These are phyloP conservation scores for Cladosporium sp. DNA, from an alignment of 2,329 filamentous ascomycete genomes.

Conservation along the genomic window DNA sequence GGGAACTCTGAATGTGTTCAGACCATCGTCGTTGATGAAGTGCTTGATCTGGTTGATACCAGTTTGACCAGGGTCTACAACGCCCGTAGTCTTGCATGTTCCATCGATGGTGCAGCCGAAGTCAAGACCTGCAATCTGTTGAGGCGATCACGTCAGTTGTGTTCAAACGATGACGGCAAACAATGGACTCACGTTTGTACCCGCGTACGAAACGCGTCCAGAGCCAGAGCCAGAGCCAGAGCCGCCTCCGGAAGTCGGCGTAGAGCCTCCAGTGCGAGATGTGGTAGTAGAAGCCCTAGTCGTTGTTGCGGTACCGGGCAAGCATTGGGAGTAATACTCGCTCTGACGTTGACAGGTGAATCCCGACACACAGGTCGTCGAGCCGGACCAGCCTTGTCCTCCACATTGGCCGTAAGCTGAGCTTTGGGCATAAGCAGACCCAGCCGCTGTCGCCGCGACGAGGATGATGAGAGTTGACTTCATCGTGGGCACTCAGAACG, in stretches of 20 bases:
- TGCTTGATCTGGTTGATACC: slow-evolving; percentile 54
- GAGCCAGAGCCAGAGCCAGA: slow-evolving; percentile 21
- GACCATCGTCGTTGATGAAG: slow-evolving; percentile 52
- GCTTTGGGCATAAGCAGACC: slow-evolving; percentile 23
- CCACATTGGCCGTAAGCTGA: slow-evolving; percentile 28
- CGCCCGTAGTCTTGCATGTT: slow-evolving; percentile 37
- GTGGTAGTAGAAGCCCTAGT: slow-evolving; percentile 22
- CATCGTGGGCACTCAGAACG: slow-evolving; percentile 25
- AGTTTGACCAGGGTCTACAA: slow-evolving; percentile 35
- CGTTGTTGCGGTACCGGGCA: slow-evolving; percentile 19
- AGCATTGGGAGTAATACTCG: slow-evolving; percentile 37
- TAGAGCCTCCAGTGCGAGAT: neutral
- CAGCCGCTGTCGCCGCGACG: slow-evolving; percentile 23
- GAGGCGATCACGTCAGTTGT: neutral
- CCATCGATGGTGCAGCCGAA: slow-evolving; percentile 43
- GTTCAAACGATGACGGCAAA: neutral
- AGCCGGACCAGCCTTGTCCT: slow-evolving; percentile 33
- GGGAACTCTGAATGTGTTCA: slow-evolving; percentile 60
- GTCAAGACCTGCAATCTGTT: slow-evolving; percentile 31
- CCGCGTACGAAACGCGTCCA: slow-evolving; percentile 32
- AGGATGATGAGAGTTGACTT: slow-evolving; percentile 26
- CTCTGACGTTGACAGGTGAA: slow-evolving; percentile 32
- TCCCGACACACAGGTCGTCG: slow-evolving; percentile 34
- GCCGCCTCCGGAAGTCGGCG: neutral
- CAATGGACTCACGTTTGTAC: slow-evolving; percentile 31